phyloP scores from a whole-genome alignment of 164 flowering plant genomes.

The Stephania japonica region DNA sequence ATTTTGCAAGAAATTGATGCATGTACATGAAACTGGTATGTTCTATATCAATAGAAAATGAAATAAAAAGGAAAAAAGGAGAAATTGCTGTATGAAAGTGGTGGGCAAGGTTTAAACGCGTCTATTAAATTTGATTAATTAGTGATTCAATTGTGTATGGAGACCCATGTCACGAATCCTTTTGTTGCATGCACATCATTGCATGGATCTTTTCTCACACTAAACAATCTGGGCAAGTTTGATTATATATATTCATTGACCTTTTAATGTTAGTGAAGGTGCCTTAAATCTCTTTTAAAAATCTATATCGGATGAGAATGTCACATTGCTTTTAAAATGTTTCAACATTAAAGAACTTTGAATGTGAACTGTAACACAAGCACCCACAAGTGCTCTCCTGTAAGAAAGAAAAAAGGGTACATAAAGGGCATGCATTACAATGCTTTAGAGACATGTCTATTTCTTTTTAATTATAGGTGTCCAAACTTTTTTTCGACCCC shows the following conservation, averaged over 20 bases:
- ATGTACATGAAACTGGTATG: no score
- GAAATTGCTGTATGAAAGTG: not conserved
- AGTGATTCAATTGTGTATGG: no score
- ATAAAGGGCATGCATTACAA: no score
- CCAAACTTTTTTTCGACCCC: no score
- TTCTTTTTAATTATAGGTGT: no score
- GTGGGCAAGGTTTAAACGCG: not conserved
- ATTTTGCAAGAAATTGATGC: not conserved
- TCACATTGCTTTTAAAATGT: not conserved
- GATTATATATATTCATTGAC: not conserved
- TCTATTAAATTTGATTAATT: not conserved
- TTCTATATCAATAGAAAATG: no score
- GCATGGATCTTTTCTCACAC: not conserved
- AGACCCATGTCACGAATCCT: not conserved
- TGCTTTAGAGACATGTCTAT: no score
- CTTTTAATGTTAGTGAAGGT: not conserved
- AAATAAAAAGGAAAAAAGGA: no score
- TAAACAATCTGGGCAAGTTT: not conserved
- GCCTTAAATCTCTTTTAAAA: not conserved
- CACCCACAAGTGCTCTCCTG: no score
- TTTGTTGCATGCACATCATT: not conserved
- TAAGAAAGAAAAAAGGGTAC: no score
- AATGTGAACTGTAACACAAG: no score
- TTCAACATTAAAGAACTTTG: not conserved
- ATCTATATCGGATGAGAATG: not conserved